These are phyloP conservation scores for Pyrenochaeta sp. DNA, from an alignment of 2,329 filamentous ascomycete genomes.

Conservation along the genomic window DNA sequence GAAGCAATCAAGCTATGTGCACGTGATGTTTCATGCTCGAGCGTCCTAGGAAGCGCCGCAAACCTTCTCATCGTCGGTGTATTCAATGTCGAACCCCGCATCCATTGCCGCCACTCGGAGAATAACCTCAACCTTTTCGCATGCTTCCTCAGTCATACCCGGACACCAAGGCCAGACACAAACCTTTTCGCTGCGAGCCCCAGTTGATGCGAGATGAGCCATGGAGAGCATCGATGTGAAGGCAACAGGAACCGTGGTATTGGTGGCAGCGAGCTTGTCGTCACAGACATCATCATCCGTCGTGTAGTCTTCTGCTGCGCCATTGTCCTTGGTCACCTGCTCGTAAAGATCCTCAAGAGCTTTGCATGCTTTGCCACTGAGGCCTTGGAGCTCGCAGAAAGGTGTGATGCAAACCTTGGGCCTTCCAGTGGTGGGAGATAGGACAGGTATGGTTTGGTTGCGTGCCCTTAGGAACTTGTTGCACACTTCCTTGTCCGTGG, in stretches of 20 bases:
- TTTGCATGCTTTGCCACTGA: background rate
- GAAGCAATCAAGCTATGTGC: too few relatives aligned
- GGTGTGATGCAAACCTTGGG: background rate
- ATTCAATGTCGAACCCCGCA: background rate
- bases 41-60: too few relatives aligned
- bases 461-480: background rate
- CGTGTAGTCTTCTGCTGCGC: background rate
- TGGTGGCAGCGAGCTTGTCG: background rate
- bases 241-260: background rate
- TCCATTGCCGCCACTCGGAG: background rate
- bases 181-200: background rate
- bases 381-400: background rate
- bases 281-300: background rate
- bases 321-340: background rate
- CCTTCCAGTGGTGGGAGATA: background rate
- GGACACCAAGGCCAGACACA: background rate
- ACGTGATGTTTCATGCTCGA: too few relatives aligned
- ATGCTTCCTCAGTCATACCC: background rate
- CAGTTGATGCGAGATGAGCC: background rate
- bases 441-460: background rate
- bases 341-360: background rate
- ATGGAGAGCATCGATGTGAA: background rate
- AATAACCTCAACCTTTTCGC: background rate
- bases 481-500: background rate
- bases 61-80: constrained; percentile 3